Base-by-base conservation (phyloP, 2,329 filamentous ascomycete species). In the Sclerotinia sclerotiorum region DNA sequence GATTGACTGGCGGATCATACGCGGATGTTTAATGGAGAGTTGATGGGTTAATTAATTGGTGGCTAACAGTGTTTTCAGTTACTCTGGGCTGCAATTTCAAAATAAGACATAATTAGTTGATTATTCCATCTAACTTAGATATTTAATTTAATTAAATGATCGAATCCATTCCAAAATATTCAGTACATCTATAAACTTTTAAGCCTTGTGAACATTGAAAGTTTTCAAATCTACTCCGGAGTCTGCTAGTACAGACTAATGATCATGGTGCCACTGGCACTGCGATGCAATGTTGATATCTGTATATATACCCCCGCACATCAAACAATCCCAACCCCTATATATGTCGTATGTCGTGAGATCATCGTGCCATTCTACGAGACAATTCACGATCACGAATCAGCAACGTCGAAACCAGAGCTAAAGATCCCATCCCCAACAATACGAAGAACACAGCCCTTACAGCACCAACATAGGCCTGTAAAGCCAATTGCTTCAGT, bases 381-480 rank as follows among this genome's bases (percentile, higher is more conserved):
- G 64, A 66, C 19, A 66, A 35, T 66, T 66, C 65, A 5, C 65
- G 55, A 44, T 67, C 65, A 24, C 39, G 61, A 13, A 67, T 29
- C 0, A 67, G 29, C 42, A 58, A 29, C 1, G 64, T 48, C 11
- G 55, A 35, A 4, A 60, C 44, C 32, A 60, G 27, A 15, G 65
- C 65, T 21, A 62, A 21, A 24, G n/a, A 29, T 6, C 55, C 65
- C 24, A 67, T 52, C 2, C 46, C 65, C 56, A 67, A n/a, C 46
- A 67, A 32, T 5, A 61, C 11, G n/a, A 67, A 67, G 48, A 67
- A 67, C 6, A 67, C 65, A 7, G 56, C 65, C 19, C 55, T 67
- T 17, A 62, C 46, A 42, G 65, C 55, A 15, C 65, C 56, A 35
- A 62, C 61, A 62, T 67, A 62, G n/a, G 65, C 65, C 35, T 67